Base-by-base conservation (phyloP, 345 rosid genomes). In the Rhodamnia argentea region DNA sequence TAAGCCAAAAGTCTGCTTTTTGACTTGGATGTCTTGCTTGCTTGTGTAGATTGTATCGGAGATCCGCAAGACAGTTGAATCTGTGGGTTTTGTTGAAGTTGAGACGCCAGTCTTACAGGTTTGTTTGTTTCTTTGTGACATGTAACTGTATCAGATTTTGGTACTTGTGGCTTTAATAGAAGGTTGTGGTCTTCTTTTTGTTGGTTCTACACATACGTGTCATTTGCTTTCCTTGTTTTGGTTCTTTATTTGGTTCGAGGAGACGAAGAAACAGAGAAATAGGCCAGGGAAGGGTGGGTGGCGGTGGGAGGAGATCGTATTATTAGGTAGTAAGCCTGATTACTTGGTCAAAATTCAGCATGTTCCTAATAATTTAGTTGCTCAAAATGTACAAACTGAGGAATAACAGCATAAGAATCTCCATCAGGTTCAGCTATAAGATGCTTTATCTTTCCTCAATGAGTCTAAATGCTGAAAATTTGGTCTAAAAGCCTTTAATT, bases 51-150 rank as follows among this genome's bases (percentile, higher is more conserved):
- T 97, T 51, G 92, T 96, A 53, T 94, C 94, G 5, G 98, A 95
- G 91, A 93, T 96, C 87, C 98, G 98, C 88, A 95, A 89, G 90
- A 88, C 96, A 50, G 96, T 97, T 88, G 99, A 97, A 87, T 91
- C 95, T 85, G 86, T 82, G 42, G 98, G 95, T 86, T 97, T 95
- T 88, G 78, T 96, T 88, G 99, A 96, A 93, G 99, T 96, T 86
- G 99, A 97, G 88, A 97, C 99, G 87, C 99, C 99, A 85, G 95
- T 97, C 89, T 92, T 97, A 84, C 99, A 96, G 99, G 99, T 97
- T 89, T 86, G 90, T 91, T 82, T 44, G 85, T 81, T 85, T 88
- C 60, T 87, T 91, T 52, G 59, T 42, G 81, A 55, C 85, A 83
- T 32, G 2, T 70, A 70, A 70, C 1, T 70, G 44, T 70, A 85